Evolutionary conservation across 805 yeast species (phyloP), one percentile per base, ranked within the genome.

Genomic region (Nakazawaea ishiwadae): DNA sequence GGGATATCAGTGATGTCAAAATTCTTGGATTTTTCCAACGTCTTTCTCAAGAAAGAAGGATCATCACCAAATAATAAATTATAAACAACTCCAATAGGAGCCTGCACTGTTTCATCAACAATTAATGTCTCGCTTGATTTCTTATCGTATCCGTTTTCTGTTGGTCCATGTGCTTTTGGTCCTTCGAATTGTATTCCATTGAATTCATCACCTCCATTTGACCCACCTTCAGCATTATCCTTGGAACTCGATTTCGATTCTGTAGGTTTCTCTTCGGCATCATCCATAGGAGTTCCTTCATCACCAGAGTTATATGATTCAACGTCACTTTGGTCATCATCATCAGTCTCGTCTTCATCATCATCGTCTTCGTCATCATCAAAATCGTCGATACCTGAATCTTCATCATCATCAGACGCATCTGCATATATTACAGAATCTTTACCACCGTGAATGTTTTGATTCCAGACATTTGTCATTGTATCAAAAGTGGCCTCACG

Each of bases 51-150:
- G 42, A 70, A 70, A 0, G 69, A 51, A 1, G 69, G 63, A 51
- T 81, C 77, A 31, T 73, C 68, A 7, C 91, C 91, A 59, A 80
- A 84, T 18, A 85, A 42, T n/a, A 81, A 51, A 19, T 64, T 63
- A 46, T 63, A 79, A 0, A 83, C 75, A 11, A 68, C 71, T 1
- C 90, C 88, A 16, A 84, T 44, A 0, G 93, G 91, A 0, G 85
- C 86, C 33, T 67, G 59, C 5, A 83, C 60, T 0, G 55, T 53
- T 7, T 73, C 78, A 37, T 80, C 83, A 10, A 63, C 58, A 31
- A 85, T 68, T 44, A 79, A 69, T 2, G 71, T 71, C 45, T 83
- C 90, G 9, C 67, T 69, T 1, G 69, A 47, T 6, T 63, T 65
- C 16, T 71, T 67, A 11, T 55, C 61, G 52, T 76, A 77, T 42